Conservation (phyloP, 345 rosid genomes). For the Dipteronia sinensis region DNA sequence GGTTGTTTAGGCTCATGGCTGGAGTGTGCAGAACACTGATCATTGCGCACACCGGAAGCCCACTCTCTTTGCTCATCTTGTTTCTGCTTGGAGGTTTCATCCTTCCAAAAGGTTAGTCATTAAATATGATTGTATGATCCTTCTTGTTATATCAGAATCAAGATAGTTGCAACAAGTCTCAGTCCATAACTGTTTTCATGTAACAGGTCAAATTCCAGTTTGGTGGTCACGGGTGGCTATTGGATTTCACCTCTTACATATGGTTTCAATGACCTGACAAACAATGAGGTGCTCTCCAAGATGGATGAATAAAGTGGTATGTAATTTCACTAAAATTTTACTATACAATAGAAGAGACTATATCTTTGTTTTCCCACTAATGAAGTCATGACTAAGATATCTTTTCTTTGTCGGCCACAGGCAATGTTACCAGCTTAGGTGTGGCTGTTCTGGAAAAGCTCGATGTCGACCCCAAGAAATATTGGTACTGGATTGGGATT, state of each 20-base stretch:
- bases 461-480: constrained; percentile 46
- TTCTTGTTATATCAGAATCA: too few species aligned
- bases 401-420: constrained; percentile 43
- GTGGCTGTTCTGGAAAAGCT: constrained; percentile 55
- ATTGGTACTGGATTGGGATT: constrained; percentile 88
- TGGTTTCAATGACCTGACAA: constrained; percentile 60
- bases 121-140: background rate
- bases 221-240: constrained; percentile 87
- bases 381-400: background rate
- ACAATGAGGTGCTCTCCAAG: constrained; percentile 83
- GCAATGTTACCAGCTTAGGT: constrained; percentile 52
- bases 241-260: constrained; percentile 89
- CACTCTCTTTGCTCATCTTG: constrained; percentile 60
- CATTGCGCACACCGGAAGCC: constrained; percentile 80
- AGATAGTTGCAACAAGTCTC: too few species aligned
- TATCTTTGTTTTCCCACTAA: background rate
- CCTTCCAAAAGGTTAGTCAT: constrained; percentile 56
- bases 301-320: constrained; percentile 75
- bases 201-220: constrained; percentile 62
- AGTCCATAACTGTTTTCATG: too few species aligned
- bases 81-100: constrained; percentile 89
- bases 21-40: constrained; percentile 75
- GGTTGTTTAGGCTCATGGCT: constrained; percentile 65
- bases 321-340: background rate
- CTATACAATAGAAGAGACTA: background rate